Evolutionary conservation across 164 flowering plant genomes (phyloP), one percentile per base, ranked within the genome.

Genomic region (Stephania cephalantha): DNA sequence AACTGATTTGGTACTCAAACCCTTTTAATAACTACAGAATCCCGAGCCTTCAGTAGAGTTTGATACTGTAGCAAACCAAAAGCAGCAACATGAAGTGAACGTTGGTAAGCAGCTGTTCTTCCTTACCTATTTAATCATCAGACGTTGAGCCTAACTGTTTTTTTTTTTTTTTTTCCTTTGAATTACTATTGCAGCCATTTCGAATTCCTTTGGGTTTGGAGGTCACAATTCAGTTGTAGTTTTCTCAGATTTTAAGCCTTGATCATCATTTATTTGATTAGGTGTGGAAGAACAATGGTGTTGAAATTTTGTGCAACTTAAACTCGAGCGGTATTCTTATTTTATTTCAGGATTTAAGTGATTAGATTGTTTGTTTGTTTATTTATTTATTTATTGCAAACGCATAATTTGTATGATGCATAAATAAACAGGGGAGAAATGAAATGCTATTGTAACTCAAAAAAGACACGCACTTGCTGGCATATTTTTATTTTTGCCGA

Each of bases 191-290:
- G 76, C 94, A 94, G 98, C 85, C 53, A 89, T 94, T 76, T 92
- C 97, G 42, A 94, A 94, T 83, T 94, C 98, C 8, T 94, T 94
- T 63, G 95, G 98, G 61, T 94, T 93, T 73, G 97, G 97, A 29
- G 97, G 98, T 68, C 98, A 93, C 84, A 91, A 93, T 84, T 90
- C 97, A 5, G 98, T 94, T 13, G 97, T 94, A 48, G 94, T 85
- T 20, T 91, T 93, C 70, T 85, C 98, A 29, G 87, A 90, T 70
- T 94, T 89, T 87, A 92, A 86, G 82, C 92, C 94, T 20, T 91
- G 87, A 84, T 46, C 48, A 18, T 70, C 30, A 50, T 8, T 45
- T 9, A 9, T 22, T 8, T 65, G 17, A 4, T 35, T 72, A 61
- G 15, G 17, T 30, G 11, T 55, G 73, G 74, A 71, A 70, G 78